Conservation (phyloP, 2,329 filamentous ascomycete species). For the Pseudopithomyces maydicus region DNA sequence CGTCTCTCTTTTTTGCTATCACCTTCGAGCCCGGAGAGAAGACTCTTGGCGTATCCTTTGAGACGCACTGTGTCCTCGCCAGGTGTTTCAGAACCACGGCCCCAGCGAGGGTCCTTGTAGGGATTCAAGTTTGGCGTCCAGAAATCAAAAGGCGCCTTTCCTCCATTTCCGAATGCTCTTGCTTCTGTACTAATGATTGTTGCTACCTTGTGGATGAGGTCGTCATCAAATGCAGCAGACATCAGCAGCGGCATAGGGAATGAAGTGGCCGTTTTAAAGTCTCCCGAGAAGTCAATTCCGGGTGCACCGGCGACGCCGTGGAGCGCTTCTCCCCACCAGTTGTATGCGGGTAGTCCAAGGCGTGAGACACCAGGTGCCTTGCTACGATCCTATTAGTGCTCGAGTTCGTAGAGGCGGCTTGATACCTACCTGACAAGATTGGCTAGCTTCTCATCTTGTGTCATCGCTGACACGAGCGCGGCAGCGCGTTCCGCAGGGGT, state of each 20-base stretch:
- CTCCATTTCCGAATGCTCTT: constrained; percentile 67
- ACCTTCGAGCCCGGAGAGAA: constrained; percentile 34
- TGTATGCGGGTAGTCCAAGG: constrained; percentile 3
- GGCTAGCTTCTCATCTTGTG: constrained; percentile 57
- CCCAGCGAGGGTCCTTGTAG: constrained; percentile 68
- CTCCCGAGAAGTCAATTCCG: constrained; percentile 60
- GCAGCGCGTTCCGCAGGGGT: constrained; percentile 47
- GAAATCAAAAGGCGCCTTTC: constrained; percentile 58
- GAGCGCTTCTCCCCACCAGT: constrained; percentile 61
- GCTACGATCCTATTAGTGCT: constrained; percentile 28
- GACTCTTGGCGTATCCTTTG: constrained; percentile 47
- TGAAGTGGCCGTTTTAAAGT: constrained; percentile 65
- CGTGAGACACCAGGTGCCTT: constrained; percentile 48
- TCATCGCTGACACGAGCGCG: constrained; percentile 58
- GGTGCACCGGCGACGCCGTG: constrained; percentile 64
- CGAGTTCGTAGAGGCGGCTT: background rate
- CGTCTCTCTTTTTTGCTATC: constrained; percentile 24
- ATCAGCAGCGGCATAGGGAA: constrained; percentile 69
- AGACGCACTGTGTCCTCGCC: constrained; percentile 62
- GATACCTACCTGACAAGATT: constrained; percentile 27
- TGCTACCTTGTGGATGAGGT: constrained; percentile 62
- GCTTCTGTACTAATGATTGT: constrained; percentile 64
- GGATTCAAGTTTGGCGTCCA: constrained; percentile 73
- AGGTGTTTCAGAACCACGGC: constrained; percentile 62
- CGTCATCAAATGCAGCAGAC: constrained; percentile 68